Percentiles rank a stretch among this genome's conserved stretches.
These are phyloP conservation scores for Brassica hybrid DNA, from an alignment of 441 rosid species.

Conservation along the genomic window DNA sequence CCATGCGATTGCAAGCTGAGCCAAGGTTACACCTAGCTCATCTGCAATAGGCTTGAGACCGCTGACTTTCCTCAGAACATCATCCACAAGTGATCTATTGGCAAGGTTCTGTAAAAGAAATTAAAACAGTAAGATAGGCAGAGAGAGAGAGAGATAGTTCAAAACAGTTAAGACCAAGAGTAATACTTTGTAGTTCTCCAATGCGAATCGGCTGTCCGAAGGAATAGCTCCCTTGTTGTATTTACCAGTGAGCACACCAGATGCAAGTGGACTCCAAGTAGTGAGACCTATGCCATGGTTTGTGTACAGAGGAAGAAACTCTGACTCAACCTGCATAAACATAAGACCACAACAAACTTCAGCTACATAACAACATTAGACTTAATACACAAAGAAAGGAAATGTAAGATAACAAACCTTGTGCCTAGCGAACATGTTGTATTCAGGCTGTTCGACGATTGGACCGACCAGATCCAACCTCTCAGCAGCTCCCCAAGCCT, in stretches of 20 bases:
- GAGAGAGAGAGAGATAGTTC: background rate
- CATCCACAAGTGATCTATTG: slow-evolving; percentile 88
- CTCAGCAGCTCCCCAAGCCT: slow-evolving; percentile 92
- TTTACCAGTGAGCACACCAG: no score
- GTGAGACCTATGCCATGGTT: no score
- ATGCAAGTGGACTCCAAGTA: no score
- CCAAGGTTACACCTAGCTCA: slow-evolving; percentile 89
- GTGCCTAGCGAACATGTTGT: slow-evolving; percentile 86
- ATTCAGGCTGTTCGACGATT: slow-evolving; percentile 92
- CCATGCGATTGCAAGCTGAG: slow-evolving; percentile 98
- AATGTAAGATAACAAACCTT: slow-evolving; percentile 51
- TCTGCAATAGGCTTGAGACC: slow-evolving; percentile 96
- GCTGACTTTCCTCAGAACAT: slow-evolving; percentile 83
- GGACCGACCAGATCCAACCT: slow-evolving; percentile 90
- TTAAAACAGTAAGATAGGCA: background rate
- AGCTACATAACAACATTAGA: background rate
- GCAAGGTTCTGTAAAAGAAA: slow-evolving; percentile 73
- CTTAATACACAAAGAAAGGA: background rate
- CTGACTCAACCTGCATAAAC: slow-evolving; percentile 76
- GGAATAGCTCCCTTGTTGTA: slow-evolving; percentile 87
- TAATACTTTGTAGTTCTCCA: slow-evolving; percentile 90
- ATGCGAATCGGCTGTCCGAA: slow-evolving; percentile 86
- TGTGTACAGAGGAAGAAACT: slow-evolving; percentile 81
- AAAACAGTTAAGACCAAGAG: slow-evolving; percentile 11
- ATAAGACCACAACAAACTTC: background rate